Percentiles rank a stretch among this genome's conserved stretches.
Conservation (phyloP, 495 filamentous ascomycete species). For the Bathelium albidoporum region DNA sequence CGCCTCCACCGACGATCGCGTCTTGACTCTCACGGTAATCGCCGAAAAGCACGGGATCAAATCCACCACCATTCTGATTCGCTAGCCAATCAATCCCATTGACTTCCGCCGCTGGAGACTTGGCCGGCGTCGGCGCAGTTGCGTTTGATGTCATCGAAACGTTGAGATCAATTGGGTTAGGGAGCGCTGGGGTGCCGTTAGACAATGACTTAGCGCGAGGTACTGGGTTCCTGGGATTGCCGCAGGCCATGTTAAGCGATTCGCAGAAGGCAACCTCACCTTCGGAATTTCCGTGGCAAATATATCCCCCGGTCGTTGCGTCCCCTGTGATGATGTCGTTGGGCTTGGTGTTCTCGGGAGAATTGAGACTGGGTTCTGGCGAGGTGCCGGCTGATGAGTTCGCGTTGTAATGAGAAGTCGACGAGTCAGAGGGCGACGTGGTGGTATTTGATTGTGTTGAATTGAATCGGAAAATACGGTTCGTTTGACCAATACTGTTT, state of each 20-base stretch:
- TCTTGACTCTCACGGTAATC: slow-evolving; percentile 90
- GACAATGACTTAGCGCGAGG: slow-evolving; percentile 35
- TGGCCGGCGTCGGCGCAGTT: slow-evolving; percentile 21
- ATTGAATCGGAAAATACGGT: slow-evolving; percentile 30
- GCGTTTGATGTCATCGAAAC: neutral
- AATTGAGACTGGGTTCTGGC: slow-evolving; percentile 54
- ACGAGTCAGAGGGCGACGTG: slow-evolving; percentile 48
- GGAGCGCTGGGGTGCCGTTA: slow-evolving; percentile 24
- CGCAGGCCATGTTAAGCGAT: slow-evolving; percentile 61
- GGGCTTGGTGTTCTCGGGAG: slow-evolving; percentile 29
- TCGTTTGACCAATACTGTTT: slow-evolving; percentile 4
- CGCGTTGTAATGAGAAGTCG: slow-evolving; percentile 48
- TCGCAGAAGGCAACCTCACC: slow-evolving; percentile 58
- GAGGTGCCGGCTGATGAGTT: slow-evolving; percentile 82
- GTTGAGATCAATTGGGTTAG: slow-evolving; percentile 1
- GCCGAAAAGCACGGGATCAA: slow-evolving; percentile 85
- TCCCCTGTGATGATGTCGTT: neutral
- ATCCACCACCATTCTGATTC: slow-evolving; percentile 76
- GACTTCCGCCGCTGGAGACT: slow-evolving; percentile 23
- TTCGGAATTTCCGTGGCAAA: slow-evolving; percentile 30
- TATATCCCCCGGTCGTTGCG: neutral
- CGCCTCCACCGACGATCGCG: slow-evolving; percentile 52
- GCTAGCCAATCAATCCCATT: slow-evolving; percentile 63
- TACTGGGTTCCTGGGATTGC: slow-evolving; percentile 58
- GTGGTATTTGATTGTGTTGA: slow-evolving; percentile 39